Evolutionary conservation across 129 eudicot species (phyloP), one percentile per base, ranked within the genome.

Genomic region (Lactuca sativa): DNA sequence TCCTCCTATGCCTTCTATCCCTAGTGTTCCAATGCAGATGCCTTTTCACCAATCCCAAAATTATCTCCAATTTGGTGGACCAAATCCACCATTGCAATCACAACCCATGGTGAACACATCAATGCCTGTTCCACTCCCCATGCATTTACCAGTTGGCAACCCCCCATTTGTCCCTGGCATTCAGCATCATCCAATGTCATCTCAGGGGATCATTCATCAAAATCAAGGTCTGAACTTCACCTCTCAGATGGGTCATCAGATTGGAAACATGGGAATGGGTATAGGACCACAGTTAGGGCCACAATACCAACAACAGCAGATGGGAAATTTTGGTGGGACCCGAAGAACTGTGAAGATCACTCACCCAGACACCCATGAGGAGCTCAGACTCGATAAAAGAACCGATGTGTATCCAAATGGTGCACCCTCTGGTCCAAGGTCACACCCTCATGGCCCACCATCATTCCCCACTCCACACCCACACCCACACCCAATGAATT

Each of bases 311-410:
- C 95, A 82, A 62, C 98, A 85, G 57, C 83, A 78, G 56, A 77
- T 82, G 52, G 88, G 81, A 31, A 85, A 76, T 51, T 84, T 55
- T 52, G 78, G 74, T n/a, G 74, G 70, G 70, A 33, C 78, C 14
- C 97, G 95, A 41, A 87, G 75, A 75, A 36, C 86, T 9, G 97
- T 93, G 56, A 93, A 93, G 92, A 93, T 93, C 43, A 93, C 98
- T 76, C 90, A 93, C 59, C 98, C 98, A 2, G 88, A 87, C 1
- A 93, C 98, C 44, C 97, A 69, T 40, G 97, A 93, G 76, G 98
- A 89, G 76, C 74, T 93, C 74, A 85, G 79, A 64, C 80, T 93
- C 10, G 95, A 79, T 64, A 77, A 70, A 61, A 68, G 80, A 67
- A 62, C 67, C 5, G 86, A 81, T 44, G 71, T 60, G n/a, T 54